Base-by-base conservation (phyloP, 208 protist genomes). In the Leishmania major region DNA sequence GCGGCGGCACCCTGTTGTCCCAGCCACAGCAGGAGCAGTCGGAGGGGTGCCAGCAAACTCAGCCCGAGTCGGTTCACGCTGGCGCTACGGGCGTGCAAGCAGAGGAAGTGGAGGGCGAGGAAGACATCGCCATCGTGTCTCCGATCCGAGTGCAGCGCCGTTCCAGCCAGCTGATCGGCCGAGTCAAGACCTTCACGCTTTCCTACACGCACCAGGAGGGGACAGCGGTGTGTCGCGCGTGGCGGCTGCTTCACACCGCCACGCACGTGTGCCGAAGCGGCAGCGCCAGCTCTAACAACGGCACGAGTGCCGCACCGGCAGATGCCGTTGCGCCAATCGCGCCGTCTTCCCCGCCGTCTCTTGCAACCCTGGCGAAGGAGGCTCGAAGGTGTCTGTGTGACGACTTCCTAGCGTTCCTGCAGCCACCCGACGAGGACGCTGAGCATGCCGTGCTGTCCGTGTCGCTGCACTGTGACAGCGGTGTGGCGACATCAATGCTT, bases 131-230 rank as follows among this genome's bases (percentile, higher is more conserved):
- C 15, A 70, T 83, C 11, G 51, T 45, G 5, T 19, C 81, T n/a
- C 80, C 88, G 4, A 79, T 87, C 37, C 88, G 83, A n/a, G 67
- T 87, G 10, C 81, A 82, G 22, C 86, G 86, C 59, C 51, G 53
- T 13, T 35, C 76, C 8, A 82, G 71, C 57, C 49, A 84, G 45
- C 79, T 90, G 22, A 75, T 84, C 13, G 86, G 83, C 53, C 82
- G 83, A 28, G 62, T 90, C 64, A 97, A 95, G 82, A 90, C 87
- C 51, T 95, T 94, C 85, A 71, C 90, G 22, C 84, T 97, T 73
- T 89, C 87, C 43, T 88, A 93, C 75, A 81, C 88, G 1, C 94
- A 97, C 83, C 80, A 84, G 55, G 92, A 97, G 71, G 94, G 92
- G 37, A 81, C 81, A 51, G 80, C 92, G 53, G 82, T 97, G 45